Percentiles rank a stretch among this genome's conserved stretches.
Conservation (phyloP, 2,329 filamentous ascomycete genomes). For the Lasiodiplodia gonubiensis region DNA sequence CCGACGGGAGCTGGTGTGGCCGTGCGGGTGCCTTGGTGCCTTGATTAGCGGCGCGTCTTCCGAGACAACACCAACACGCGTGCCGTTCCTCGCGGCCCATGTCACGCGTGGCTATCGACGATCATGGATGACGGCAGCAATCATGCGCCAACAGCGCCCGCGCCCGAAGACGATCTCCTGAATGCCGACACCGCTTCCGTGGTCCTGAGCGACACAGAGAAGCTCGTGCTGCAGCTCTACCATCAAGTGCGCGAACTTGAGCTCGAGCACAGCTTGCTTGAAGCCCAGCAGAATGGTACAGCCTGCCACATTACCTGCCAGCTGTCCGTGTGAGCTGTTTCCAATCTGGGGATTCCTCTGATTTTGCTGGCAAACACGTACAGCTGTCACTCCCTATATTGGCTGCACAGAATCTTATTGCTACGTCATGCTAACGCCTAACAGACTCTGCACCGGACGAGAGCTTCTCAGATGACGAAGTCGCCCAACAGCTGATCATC, state of each 20-base stretch:
- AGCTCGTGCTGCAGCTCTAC: constrained; percentile 70
- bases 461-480: constrained; percentile 56
- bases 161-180: constrained; percentile 43
- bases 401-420: neutral
- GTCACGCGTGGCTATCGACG: constrained; percentile 26
- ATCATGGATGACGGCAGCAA: constrained; percentile 23
- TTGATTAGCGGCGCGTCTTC: constrained; percentile 5
- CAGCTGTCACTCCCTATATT: neutral
- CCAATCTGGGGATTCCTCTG: neutral
- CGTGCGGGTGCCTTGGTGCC: constrained; percentile 2
- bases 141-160: neutral
- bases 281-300: constrained; percentile 42
- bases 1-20: neutral
- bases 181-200: constrained; percentile 55
- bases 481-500: constrained; percentile 56
- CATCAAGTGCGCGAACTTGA: constrained; percentile 73
- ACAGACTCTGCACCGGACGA: constrained; percentile 1
- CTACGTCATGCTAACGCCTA: constrained; percentile 30
- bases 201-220: constrained; percentile 69
- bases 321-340: neutral
- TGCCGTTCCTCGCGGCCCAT: constrained; percentile 12
- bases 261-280: constrained; percentile 72
- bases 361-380: neutral
- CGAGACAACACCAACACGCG: constrained; percentile 28
- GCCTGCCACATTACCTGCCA: neutral